A percentile compares a stretch with the other conserved stretches of the same genome.
These are phyloP conservation scores for Eimeria tenella DNA, from an alignment of 169 alveolate genomes.

Conservation along the genomic window DNA sequence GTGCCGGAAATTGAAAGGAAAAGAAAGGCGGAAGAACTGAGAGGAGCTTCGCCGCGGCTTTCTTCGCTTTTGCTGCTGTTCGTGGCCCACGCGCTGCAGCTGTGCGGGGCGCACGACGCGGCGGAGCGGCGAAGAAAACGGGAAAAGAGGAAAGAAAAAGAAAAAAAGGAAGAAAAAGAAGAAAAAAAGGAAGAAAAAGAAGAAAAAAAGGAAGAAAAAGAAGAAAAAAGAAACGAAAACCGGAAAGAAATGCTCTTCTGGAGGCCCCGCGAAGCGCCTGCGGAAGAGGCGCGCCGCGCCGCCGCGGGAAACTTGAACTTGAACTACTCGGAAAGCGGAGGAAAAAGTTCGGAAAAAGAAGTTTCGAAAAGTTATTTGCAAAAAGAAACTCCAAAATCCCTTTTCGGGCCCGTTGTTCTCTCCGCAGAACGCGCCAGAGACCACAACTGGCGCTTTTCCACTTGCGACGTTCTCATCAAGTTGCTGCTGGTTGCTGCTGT, in stretches of 20 bases:
- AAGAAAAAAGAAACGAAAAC: not conserved
- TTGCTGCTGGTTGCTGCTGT: not conserved
- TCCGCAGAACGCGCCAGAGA: not conserved
- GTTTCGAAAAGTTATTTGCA: not conserved
- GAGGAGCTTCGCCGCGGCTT: not conserved
- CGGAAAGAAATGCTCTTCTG: not conserved
- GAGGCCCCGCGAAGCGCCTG: not conserved
- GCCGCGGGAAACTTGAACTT: not conserved
- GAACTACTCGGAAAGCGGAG: not conserved
- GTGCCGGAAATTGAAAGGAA: not conserved
- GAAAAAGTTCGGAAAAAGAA: not conserved
- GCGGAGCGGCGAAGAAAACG: not conserved
- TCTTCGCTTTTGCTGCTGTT: not conserved
- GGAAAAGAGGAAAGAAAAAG: not conserved
- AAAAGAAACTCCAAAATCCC: not conserved
- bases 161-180: not conserved
- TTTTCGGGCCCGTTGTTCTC: not conserved
- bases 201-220: not conserved
- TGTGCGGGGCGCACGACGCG: not conserved
- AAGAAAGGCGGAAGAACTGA: not conserved
- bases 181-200: not conserved
- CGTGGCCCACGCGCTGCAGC: not conserved
- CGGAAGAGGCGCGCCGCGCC: not conserved
- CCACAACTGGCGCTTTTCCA: not conserved
- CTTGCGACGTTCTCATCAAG: not conserved